Evolutionary conservation across 108 stramenopile species (phyloP).

Genomic region (Cyclotella cryptica): DNA sequence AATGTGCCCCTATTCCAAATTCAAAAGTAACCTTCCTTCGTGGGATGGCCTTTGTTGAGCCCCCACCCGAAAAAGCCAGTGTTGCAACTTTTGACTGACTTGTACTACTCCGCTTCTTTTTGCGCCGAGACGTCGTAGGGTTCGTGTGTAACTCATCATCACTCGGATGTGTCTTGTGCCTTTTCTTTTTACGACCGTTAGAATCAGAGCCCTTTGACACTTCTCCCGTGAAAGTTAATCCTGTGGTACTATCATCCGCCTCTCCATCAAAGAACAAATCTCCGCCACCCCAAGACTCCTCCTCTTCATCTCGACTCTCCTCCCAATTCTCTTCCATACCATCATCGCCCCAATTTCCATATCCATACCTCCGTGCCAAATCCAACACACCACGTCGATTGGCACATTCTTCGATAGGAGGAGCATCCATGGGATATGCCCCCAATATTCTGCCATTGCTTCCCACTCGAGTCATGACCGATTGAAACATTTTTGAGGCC

Average conservation of each 20-base stretch:
- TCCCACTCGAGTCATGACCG: constrained; percentile 70
- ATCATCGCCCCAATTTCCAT: constrained; percentile 69
- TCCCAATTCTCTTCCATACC: constrained; percentile 43
- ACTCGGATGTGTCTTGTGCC: no score
- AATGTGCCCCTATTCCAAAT: neutral
- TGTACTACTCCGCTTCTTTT: neutral
- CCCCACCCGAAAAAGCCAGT: neutral
- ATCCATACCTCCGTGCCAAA: constrained; percentile 76
- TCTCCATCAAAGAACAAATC: constrained; percentile 11
- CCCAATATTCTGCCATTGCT: constrained; percentile 71
- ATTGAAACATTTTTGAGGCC: constrained; percentile 51
- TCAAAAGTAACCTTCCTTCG: neutral
- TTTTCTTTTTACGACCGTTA: neutral
- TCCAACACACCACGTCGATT: constrained; percentile 58
- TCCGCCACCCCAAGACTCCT: constrained; percentile 22
- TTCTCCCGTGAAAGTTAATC: neutral
- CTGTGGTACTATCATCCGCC: no score
- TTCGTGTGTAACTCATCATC: no score
- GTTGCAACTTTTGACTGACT: neutral
- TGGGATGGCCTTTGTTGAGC: neutral
- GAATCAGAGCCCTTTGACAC: neutral
- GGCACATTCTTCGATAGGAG: constrained; percentile 71
- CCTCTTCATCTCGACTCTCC: constrained; percentile 28
- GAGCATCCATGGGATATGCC: constrained; percentile 86
- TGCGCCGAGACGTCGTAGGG: neutral